Base-by-base conservation (phyloP, 129 eudicot genomes). In the Pittosporum tobira region DNA sequence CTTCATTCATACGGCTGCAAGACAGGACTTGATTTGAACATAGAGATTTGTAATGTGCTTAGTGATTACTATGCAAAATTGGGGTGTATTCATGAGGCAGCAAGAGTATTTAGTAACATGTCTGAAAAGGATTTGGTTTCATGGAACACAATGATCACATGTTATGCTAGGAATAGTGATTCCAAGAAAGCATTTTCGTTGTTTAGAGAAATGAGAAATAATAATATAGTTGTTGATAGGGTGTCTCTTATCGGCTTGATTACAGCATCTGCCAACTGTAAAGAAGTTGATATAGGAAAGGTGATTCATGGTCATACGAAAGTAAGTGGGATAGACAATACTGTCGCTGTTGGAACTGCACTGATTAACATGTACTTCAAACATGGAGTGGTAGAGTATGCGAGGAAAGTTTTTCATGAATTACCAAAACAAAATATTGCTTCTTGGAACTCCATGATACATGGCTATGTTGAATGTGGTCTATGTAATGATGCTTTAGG, bases 401-500 rank as follows among this genome's bases (percentile, higher is more conserved):
- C 71, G 1, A 57, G 66, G 51, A 64, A 57, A 26, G 26, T 71
- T 29, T 71, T 71, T 25, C 55, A 71, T 48, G 56, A 71, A 42
- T 46, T 71, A 4, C 76, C 76, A 3, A 71, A 48, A 57, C 66
- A 58, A 64, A 56, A 38, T 29, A 71, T 71, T 50, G 71, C 19
- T 23, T 48, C 46, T 48, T 71, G 76, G 76, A 71, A 71, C 57
- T 36, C 76, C 23, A 61, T 71, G 63, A 71, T 71, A 64, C 76
- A 71, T 50, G 65, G 55, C 1, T 71, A 63, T 58, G 55, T 64
- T 6, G 71, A 56, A 47, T 24, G 55, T 40, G 71, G 76, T 19
- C 71, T 64, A 25, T 13, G 48, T 19, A 19, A 10, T 11, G 66
- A 71, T 59, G 65, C 76, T 57, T 64, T 64, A 29, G 47, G 20